Percentiles rank a stretch among this genome's conserved stretches.
These are phyloP conservation scores for Byssothecium circinans DNA, from an alignment of 2,329 filamentous ascomycete genomes.

Conservation along the genomic window DNA sequence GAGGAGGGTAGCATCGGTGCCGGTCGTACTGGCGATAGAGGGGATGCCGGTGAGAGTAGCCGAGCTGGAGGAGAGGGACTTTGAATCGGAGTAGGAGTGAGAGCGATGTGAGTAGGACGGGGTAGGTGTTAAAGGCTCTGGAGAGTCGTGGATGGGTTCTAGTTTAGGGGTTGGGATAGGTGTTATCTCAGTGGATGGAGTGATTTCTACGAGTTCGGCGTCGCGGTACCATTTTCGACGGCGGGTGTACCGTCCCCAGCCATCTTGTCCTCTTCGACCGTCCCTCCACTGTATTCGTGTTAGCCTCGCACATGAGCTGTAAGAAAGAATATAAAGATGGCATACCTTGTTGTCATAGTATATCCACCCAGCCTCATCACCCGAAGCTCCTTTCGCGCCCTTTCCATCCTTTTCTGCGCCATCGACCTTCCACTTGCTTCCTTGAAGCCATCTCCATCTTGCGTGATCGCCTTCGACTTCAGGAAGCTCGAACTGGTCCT, in stretches of 20 bases:
- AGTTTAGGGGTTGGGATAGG: conserved; percentile 46
- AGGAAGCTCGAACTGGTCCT: conserved; percentile 70
- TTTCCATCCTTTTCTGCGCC: conserved; percentile 55
- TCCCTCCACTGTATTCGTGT: conserved; percentile 72
- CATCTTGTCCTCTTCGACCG: conserved; percentile 79
- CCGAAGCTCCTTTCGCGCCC: conserved; percentile 40
- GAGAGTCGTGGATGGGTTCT: conserved; percentile 30
- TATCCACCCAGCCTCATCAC: conserved; percentile 77
- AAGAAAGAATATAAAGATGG: neutral
- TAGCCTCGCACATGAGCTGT: conserved; percentile 7
- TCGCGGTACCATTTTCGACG: conserved; percentile 95
- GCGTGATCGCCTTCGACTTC: conserved; percentile 66
- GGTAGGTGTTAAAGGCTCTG: conserved; percentile 17
- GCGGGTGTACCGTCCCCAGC: conserved; percentile 92
- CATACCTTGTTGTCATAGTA: conserved; percentile 95
- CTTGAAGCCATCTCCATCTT: conserved; percentile 80
- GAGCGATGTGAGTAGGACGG: neutral
- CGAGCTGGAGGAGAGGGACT: conserved; percentile 14
- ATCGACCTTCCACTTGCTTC: conserved; percentile 84
- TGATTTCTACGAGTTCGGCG: conserved; percentile 84
- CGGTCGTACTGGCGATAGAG: conserved; percentile 29
- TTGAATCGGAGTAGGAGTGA: neutral
- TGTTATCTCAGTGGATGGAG: conserved; percentile 49
- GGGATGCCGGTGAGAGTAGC: conserved; percentile 24
- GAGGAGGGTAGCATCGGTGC: conserved; percentile 27